These are phyloP conservation scores for Penicillium paradoxum DNA, from an alignment of 495 filamentous ascomycete genomes.

Conservation along the genomic window DNA sequence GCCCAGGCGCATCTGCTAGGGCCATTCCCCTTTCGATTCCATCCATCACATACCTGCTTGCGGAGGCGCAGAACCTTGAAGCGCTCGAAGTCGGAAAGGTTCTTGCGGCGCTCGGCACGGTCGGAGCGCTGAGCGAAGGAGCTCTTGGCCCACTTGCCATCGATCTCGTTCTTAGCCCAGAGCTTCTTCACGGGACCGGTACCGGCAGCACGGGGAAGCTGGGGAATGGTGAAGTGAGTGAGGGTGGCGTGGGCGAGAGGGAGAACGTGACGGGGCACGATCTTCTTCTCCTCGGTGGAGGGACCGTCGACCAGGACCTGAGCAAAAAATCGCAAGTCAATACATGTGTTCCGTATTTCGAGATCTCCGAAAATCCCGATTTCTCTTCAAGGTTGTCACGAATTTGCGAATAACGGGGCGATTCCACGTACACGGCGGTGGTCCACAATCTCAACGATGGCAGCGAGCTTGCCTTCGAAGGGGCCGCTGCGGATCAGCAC, in stretches of 20 bases:
- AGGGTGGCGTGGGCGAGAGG: slow-evolving; percentile 77
- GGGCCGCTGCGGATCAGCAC: slow-evolving; percentile 75
- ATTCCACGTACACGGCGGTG: slow-evolving; percentile 91
- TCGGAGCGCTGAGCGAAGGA: slow-evolving; percentile 86
- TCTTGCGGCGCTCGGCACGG: slow-evolving; percentile 75
- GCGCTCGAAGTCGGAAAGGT: slow-evolving; percentile 95
- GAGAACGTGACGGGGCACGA: slow-evolving; percentile 77
- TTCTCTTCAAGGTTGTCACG: slow-evolving; percentile 4
- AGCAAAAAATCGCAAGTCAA: slow-evolving; percentile 31
- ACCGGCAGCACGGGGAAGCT: slow-evolving; percentile 82
- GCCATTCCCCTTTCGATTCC: background rate
- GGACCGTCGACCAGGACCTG: slow-evolving; percentile 96
- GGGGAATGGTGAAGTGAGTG: slow-evolving; percentile 82
- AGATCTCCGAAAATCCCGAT: slow-evolving; percentile 6
- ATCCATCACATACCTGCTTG: slow-evolving; percentile 71
- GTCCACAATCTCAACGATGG: slow-evolving; percentile 98
- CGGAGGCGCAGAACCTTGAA: slow-evolving; percentile 98
- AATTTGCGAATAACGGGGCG: slow-evolving; percentile 10
- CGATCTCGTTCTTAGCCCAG: slow-evolving; percentile 84
- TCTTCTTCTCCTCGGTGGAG: slow-evolving; percentile 64
- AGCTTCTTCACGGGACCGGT: slow-evolving; percentile 72
- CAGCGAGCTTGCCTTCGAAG: slow-evolving; percentile 77
- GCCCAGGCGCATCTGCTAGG: slow-evolving; percentile 1
- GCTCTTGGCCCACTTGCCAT: slow-evolving; percentile 83
- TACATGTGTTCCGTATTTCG: slow-evolving; percentile 14